phyloP scores from a whole-genome alignment of 441 rosid genomes.

The Pelargonium myrrhifolium region DNA sequence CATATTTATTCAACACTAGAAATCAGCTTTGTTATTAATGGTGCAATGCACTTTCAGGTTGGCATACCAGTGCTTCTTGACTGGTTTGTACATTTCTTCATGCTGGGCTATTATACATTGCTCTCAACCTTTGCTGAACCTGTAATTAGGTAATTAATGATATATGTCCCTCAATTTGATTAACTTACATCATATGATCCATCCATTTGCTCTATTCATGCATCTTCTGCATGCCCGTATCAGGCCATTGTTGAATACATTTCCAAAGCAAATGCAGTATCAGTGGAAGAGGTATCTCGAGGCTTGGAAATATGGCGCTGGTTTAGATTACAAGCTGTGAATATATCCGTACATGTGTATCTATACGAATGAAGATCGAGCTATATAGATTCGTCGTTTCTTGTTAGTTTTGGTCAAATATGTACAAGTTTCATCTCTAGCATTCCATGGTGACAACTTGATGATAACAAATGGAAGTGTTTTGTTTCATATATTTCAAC shows the following conservation, averaged over 20 bases:
- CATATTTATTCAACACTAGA: not conserved
- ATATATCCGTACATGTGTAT: too few relatives aligned
- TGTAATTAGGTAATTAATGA: constrained; percentile 52
- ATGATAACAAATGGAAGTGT: too few relatives aligned
- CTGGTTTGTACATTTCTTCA: constrained; percentile 79
- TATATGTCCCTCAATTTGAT: not conserved
- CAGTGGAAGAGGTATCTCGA: constrained; percentile 70
- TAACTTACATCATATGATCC: not conserved
- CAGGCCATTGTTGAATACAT: constrained; percentile 46
- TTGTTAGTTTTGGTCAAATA: too few relatives aligned
- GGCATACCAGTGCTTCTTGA: constrained; percentile 69
- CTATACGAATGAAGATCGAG: not conserved
- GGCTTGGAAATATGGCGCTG: constrained; percentile 93
- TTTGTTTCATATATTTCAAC: too few relatives aligned
- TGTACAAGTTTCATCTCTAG: too few relatives aligned
- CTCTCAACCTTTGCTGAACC: constrained; percentile 73
- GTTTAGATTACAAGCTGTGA: constrained; percentile 75
- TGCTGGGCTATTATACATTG: constrained; percentile 78
- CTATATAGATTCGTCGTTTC: too few relatives aligned
- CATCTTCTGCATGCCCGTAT: constrained; percentile 15
- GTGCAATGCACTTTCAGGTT: constrained; percentile 40
- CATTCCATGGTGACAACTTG: too few relatives aligned
- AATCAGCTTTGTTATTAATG: constrained; percentile 6
- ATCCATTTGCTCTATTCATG: not conserved
- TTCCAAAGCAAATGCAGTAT: constrained; percentile 47